These are phyloP conservation scores for Sonneratia caseolaris DNA, from an alignment of 345 rosid genomes.

Conservation along the genomic window DNA sequence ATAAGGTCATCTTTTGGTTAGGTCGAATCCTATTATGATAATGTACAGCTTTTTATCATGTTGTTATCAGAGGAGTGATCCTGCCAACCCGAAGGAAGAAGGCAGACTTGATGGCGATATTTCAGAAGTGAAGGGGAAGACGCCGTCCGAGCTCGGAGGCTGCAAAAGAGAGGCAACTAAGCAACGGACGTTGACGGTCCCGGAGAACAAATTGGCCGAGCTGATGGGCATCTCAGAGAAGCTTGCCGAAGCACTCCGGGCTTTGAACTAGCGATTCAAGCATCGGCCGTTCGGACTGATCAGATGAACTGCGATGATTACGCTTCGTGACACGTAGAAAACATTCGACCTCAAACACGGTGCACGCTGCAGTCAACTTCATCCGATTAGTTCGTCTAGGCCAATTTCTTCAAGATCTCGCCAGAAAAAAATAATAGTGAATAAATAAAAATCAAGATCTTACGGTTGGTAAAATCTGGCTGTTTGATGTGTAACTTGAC, in stretches of 20 bases:
- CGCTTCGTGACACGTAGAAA: no score
- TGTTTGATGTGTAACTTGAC: no score
- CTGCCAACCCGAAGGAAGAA: neutral
- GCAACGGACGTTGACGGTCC: neutral
- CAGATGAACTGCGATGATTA: no score
- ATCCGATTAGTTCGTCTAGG: no score
- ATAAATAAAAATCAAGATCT: no score
- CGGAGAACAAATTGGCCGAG: neutral
- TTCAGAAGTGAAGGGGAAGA: neutral
- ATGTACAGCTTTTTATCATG: neutral
- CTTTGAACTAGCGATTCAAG: neutral
- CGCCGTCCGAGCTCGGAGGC: neutral
- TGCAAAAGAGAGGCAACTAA: neutral
- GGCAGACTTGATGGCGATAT: neutral
- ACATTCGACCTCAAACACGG: no score
- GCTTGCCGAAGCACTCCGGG: neutral
- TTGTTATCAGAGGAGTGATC: neutral
- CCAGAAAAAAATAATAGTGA: no score
- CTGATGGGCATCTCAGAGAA: neutral
- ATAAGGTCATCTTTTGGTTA: neutral
- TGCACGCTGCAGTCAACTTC: no score
- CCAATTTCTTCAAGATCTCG: no score
- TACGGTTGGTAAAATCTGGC: no score
- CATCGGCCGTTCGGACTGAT: no score
- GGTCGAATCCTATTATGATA: neutral